Conservation (phyloP, 192 early-diverging fungal genomes). For the Diversispora eburnea region DNA sequence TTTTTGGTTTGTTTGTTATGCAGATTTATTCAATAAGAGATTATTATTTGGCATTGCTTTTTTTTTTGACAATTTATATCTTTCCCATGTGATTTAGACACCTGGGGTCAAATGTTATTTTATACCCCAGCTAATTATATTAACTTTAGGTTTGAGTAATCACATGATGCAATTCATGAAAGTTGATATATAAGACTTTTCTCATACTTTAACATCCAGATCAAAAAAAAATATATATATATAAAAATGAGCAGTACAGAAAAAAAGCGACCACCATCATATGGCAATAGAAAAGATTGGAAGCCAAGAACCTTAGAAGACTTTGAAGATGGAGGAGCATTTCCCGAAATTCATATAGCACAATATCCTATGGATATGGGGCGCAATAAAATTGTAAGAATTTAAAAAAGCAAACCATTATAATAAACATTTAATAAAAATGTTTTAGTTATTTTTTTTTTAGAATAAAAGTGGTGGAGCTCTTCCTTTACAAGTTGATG, state of each 20-base stretch:
- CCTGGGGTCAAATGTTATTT: too few species aligned
- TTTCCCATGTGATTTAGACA: too few species aligned
- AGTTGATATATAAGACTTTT: too few species aligned
- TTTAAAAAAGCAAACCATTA: too few species aligned
- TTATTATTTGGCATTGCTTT: too few species aligned
- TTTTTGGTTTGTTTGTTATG: too few species aligned
- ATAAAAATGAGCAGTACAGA: slow-evolving; percentile 35
- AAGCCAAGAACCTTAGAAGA: slow-evolving; percentile 77
- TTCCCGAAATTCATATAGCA: slow-evolving; percentile 85
- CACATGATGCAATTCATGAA: too few species aligned
- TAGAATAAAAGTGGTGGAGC: slow-evolving; percentile 53
- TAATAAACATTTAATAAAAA: neutral
- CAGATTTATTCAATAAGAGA: too few species aligned
- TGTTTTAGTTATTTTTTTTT: neutral
- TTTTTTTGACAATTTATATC: too few species aligned
- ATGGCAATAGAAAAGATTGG: slow-evolving; percentile 76
- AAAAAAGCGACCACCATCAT: slow-evolving; percentile 55
- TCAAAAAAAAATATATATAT: slow-evolving; percentile 31
- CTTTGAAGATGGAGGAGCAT: slow-evolving; percentile 97
- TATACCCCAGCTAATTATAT: too few species aligned
- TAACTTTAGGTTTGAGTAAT: too few species aligned
- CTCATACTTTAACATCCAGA: slow-evolving; percentile 19
- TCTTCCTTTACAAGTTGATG: slow-evolving; percentile 86
- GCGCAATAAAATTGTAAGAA: slow-evolving; percentile 54
- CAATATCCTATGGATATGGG: slow-evolving; percentile 98